Evolutionary conservation across 2,329 filamentous ascomycete species (phyloP).

Genomic region (Aureobasidium subglaciale): DNA sequence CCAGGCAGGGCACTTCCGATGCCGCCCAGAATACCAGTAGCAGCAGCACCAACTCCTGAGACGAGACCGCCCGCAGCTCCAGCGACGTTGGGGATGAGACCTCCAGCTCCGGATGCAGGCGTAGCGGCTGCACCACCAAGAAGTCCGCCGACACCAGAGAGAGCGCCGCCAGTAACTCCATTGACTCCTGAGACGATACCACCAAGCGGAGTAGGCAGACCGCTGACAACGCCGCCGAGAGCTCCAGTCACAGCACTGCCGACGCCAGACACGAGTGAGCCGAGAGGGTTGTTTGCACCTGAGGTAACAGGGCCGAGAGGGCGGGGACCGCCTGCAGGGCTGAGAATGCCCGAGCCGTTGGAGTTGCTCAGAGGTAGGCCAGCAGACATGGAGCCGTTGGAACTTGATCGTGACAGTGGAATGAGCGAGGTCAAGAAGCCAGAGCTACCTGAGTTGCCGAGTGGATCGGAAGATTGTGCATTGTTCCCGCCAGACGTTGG

Average conservation of each 20-base stretch:
- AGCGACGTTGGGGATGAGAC: neutral
- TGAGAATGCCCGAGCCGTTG: neutral
- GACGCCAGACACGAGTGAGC: neutral
- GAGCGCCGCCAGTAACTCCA: neutral
- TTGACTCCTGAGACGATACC: slow-evolving; percentile 9
- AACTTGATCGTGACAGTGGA: neutral
- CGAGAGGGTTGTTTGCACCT: neutral
- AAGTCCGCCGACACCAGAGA: neutral
- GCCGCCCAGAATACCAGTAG: neutral
- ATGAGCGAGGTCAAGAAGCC: slow-evolving; percentile 5
- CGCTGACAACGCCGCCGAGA: neutral
- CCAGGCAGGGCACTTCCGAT: neutral
- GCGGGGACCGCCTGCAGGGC: neutral
- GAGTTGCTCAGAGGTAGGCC: slow-evolving; percentile 3
- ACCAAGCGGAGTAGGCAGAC: neutral
- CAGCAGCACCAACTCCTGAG: neutral
- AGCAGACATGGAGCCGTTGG: neutral
- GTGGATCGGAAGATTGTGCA: neutral
- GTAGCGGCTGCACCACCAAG: neutral
- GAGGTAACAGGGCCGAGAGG: neutral
- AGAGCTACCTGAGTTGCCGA: neutral
- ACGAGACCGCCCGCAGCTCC: neutral
- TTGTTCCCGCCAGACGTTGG: neutral
- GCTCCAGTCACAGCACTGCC: neutral
- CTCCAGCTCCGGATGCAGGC: neutral